Evolutionary conservation across 495 filamentous ascomycete species (phyloP), one percentile per base, ranked within the genome.

Genomic region (Neurospora intermedia): DNA sequence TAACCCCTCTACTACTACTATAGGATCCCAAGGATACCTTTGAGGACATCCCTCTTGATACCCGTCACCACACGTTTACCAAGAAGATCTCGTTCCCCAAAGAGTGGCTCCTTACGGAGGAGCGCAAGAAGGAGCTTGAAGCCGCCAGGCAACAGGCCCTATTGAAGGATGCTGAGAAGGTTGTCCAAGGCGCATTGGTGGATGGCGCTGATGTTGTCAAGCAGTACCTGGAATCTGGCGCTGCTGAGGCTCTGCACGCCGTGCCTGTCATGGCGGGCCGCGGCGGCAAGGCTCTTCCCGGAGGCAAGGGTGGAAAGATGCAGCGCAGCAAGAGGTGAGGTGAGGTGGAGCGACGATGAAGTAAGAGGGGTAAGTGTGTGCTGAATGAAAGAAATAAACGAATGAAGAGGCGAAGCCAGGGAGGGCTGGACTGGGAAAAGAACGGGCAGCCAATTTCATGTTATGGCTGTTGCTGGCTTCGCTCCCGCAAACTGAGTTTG

Each of bases 1-100:
- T 4, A 27, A 54, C 23, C 13, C 48, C 13, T 16, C 31, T 31
- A 9, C 54, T 18, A 31, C 20, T 7, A 62, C 54, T 71, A 38
- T 74, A 89, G 87, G 90, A 97, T 77, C 80, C 82, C 0, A 88
- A 84, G 42, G 96, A 99, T 76, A 90, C 87, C 48, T 98, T 97
- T 76, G 88, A 89, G 72, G 95, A 99, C 80, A 82, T 99, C 23
- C 95, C 96, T 13, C 85, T 98, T 15, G 95, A 99, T 79, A 91
- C 92, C 43, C 88, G 96, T 76, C 95, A 98, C 80, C 91, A 96
- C 82, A 90, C 88, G 77, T 86, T 87, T 70, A 94, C 92, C 83
- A 73, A 75, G n/a, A 87, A 88, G 76, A 86, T 85, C 41, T 87
- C 83, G 72, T 98, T 97, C 83, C 96, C 96, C 2, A 85, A 88